Conservation (phyloP, 345 rosid genomes). For the Viola odorata region DNA sequence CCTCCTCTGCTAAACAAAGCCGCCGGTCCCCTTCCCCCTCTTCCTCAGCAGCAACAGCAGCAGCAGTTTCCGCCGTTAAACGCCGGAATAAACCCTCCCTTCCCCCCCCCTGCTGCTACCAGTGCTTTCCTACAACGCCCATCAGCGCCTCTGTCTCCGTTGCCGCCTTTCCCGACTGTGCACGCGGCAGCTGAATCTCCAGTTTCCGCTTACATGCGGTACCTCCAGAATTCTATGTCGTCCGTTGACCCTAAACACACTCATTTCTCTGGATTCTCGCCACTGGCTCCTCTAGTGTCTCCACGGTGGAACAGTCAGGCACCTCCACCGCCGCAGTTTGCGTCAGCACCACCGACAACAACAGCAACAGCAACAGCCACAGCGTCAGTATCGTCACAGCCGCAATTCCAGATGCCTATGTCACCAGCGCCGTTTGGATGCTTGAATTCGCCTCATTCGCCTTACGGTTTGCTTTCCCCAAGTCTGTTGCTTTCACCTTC, state of each 20-base stretch:
- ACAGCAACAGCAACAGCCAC: slow-evolving; percentile 5
- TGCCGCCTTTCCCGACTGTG: slow-evolving; percentile 59
- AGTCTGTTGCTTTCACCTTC: slow-evolving; percentile 55
- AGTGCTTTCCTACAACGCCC: slow-evolving; percentile 30
- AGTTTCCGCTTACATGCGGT: slow-evolving; percentile 70
- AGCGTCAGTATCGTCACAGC: slow-evolving; percentile 14
- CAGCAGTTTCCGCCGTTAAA: slow-evolving; percentile 7
- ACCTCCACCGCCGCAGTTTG: slow-evolving; percentile 25
- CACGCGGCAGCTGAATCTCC: slow-evolving; percentile 74
- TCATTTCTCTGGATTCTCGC: slow-evolving; percentile 56
- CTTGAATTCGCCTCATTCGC: slow-evolving; percentile 67
- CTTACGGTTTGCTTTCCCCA: slow-evolving; percentile 58
- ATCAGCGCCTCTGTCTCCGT: slow-evolving; percentile 52
- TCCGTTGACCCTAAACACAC: slow-evolving; percentile 44
- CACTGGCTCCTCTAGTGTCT: slow-evolving; percentile 56
- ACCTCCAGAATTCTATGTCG: slow-evolving; percentile 47
- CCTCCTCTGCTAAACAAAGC: slow-evolving; percentile 41
- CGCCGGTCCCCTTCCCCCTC: slow-evolving; percentile 6
- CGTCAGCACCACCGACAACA: slow-evolving; percentile 21
- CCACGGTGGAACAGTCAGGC: slow-evolving; percentile 52
- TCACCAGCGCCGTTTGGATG: slow-evolving; percentile 64
- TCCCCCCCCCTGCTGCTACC: slow-evolving; percentile 6
- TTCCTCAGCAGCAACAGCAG: slow-evolving; percentile 14
- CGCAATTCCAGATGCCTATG: slow-evolving; percentile 40
- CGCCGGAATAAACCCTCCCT: slow-evolving; percentile 2